A percentile compares a stretch with the other conserved stretches of the same genome.
phyloP scores from a whole-genome alignment of 1,284 basidiomycete genomes.

The Cronartium quercuum region DNA sequence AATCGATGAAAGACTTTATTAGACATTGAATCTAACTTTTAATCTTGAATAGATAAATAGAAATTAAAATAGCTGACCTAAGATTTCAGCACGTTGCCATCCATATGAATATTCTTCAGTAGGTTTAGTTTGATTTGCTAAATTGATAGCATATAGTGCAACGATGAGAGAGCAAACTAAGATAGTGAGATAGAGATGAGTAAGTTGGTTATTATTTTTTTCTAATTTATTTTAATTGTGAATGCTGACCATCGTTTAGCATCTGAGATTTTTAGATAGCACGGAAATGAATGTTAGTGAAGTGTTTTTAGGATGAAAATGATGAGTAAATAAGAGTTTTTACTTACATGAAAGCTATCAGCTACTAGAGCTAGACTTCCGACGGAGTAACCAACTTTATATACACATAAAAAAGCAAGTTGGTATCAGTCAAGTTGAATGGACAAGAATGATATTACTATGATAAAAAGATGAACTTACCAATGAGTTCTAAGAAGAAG shows the following conservation, averaged over 20 bases:
- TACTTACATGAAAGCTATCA: constrained; percentile 89
- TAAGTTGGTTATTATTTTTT: constrained; percentile 16
- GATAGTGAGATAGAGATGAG: constrained; percentile 52
- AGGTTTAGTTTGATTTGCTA: constrained; percentile 49
- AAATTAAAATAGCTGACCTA: constrained; percentile 58
- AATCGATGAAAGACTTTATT: constrained; percentile 45
- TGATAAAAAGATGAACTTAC: constrained; percentile 26
- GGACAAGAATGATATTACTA: too few species aligned
- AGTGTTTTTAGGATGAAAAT: not conserved
- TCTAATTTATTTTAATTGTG: constrained; percentile 9
- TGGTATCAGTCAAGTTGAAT: not conserved
- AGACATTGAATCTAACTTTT: not conserved
- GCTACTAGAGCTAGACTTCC: constrained; percentile 62
- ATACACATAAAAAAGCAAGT: not conserved
- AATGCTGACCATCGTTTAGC: constrained; percentile 37
- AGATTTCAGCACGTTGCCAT: constrained; percentile 98
- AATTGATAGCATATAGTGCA: constrained; percentile 71
- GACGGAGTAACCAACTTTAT: constrained; percentile 55
- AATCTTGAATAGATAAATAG: not conserved
- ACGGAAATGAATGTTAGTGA: constrained; percentile 6
- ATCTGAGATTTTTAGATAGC: constrained; percentile 24
- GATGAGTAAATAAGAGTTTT: not conserved
- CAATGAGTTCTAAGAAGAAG: constrained; percentile 83
- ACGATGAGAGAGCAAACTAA: constrained; percentile 92
- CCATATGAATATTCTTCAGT: constrained; percentile 73